Percentiles rank a stretch among this genome's conserved stretches.
phyloP scores from a whole-genome alignment of 371 early-diverging fungal species.

The Nematocida parisii region DNA sequence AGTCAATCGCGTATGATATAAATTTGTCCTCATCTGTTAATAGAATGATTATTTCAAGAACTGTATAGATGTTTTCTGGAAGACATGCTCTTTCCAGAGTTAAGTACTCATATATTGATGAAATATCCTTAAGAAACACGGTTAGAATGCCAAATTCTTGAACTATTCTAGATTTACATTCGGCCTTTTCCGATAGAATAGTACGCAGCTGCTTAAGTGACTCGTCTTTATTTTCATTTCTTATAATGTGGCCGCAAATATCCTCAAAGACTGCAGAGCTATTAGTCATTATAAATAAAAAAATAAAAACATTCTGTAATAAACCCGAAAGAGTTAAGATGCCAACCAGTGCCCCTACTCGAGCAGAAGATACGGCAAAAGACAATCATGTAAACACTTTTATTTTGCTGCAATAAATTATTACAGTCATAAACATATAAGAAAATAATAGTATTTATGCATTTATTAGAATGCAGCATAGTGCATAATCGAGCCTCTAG shows the following conservation, averaged over 20 bases:
- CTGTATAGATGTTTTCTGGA: background rate
- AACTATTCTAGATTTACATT: background rate
- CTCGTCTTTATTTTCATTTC: conserved; percentile 18
- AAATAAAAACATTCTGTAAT: background rate
- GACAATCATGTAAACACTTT: background rate
- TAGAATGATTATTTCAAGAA: conserved; percentile 34
- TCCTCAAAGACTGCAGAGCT: conserved; percentile 9
- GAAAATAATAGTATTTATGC: too few relatives aligned
- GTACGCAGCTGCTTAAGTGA: conserved; percentile 7
- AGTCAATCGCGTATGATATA: conserved; percentile 78
- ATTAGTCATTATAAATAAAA: conserved; percentile 10
- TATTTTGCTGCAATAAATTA: too few relatives aligned
- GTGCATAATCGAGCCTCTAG: too few relatives aligned
- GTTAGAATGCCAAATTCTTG: conserved; percentile 53
- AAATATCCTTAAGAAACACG: conserved; percentile 64
- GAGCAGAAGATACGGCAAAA: background rate
- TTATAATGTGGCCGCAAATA: conserved; percentile 4
- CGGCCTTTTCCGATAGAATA: background rate
- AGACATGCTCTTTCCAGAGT: conserved; percentile 11
- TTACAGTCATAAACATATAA: too few relatives aligned
- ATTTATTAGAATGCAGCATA: too few relatives aligned
- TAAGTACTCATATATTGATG: conserved; percentile 45
- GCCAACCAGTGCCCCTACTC: background rate
- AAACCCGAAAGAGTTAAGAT: background rate
- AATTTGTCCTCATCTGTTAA: conserved; percentile 66